A percentile compares a stretch with the other conserved stretches of the same genome.
Evolutionary conservation across 495 filamentous ascomycete species (phyloP).

Genomic region (Talaromyces nanjingensis): DNA sequence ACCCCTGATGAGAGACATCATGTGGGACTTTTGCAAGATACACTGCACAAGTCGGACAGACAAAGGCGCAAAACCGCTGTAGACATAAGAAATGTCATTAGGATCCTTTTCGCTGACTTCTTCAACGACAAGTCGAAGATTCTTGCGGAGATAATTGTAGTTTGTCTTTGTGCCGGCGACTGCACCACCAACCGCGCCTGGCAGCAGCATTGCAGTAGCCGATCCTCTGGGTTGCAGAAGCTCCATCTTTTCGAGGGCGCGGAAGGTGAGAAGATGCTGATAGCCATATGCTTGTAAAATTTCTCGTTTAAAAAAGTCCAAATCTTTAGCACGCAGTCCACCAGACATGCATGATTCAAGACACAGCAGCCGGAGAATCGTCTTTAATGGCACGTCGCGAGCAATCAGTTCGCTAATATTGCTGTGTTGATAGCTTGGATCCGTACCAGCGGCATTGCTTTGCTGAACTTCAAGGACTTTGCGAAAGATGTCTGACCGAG

Average conservation of each 20-base stretch:
- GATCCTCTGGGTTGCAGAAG: conserved; percentile 68
- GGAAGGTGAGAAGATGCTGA: conserved; percentile 85
- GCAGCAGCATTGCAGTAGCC: conserved; percentile 62
- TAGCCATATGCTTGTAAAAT: conserved; percentile 91
- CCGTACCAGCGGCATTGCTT: conserved; percentile 85
- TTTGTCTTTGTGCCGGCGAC: conserved; percentile 67
- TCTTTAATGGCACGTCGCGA: conserved; percentile 68
- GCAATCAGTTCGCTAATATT: conserved; percentile 89
- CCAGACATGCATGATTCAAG: conserved; percentile 85
- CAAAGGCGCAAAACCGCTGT: conserved; percentile 92
- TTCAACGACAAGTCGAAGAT: conserved; percentile 83
- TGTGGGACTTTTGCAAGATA: conserved; percentile 81
- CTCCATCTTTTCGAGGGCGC: conserved; percentile 83
- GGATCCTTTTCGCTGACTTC: conserved; percentile 97
- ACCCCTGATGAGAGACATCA: conserved; percentile 61
- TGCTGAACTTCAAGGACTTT: conserved; percentile 90
- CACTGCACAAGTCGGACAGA: conserved; percentile 93
- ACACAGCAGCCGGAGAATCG: conserved; percentile 78
- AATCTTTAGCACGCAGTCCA: conserved; percentile 77
- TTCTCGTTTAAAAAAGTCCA: conserved; percentile 81
- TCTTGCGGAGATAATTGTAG: conserved; percentile 79
- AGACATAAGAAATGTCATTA: conserved; percentile 93
- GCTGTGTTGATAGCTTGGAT: conserved; percentile 82
- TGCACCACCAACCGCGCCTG: conserved; percentile 47
- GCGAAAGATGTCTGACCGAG: conserved; percentile 78